phyloP scores from a whole-genome alignment of 306 rosid genomes.

The Cajanus cajan region DNA sequence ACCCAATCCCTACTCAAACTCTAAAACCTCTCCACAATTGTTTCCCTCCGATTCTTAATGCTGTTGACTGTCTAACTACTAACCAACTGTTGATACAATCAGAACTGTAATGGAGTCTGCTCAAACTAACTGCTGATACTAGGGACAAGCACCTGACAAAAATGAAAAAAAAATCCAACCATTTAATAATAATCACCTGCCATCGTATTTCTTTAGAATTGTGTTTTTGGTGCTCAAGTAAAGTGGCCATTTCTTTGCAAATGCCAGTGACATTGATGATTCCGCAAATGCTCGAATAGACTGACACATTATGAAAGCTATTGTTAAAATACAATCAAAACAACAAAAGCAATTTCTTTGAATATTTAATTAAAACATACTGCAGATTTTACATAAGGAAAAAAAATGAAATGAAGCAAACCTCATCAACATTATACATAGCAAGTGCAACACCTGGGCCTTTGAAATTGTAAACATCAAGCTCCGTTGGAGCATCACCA shows the following conservation, averaged over 20 bases:
- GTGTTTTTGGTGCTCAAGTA: constrained; percentile 97
- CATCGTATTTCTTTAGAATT: constrained; percentile 92
- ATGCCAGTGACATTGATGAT: constrained; percentile 84
- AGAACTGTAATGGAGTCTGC: not conserved
- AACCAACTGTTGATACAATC: not conserved
- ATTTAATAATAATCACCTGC: constrained; percentile 67
- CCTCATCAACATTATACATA: constrained; percentile 97
- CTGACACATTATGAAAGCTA: constrained; percentile 40
- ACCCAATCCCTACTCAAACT: not conserved
- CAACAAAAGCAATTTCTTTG: not conserved
- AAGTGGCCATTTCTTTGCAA: constrained; percentile 89
- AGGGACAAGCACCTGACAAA: not conserved
- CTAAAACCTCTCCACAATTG: not conserved
- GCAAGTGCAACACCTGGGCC: constrained; percentile 94
- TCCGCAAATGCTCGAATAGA: constrained; percentile 94
- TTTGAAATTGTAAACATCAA: constrained; percentile 79
- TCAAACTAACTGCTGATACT: not conserved
- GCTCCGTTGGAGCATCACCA: constrained; percentile 67
- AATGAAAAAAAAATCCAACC: not conserved
- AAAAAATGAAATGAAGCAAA: constrained; percentile 37
- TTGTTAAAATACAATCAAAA: not conserved
- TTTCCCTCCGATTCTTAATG: not conserved
- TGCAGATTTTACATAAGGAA: not conserved
- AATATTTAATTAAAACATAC: constrained; percentile 15
- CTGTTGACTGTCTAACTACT: not conserved